Evolutionary conservation across 352 stramenopile genomes (phyloP).

Genomic region (Blastocystis sp.): DNA sequence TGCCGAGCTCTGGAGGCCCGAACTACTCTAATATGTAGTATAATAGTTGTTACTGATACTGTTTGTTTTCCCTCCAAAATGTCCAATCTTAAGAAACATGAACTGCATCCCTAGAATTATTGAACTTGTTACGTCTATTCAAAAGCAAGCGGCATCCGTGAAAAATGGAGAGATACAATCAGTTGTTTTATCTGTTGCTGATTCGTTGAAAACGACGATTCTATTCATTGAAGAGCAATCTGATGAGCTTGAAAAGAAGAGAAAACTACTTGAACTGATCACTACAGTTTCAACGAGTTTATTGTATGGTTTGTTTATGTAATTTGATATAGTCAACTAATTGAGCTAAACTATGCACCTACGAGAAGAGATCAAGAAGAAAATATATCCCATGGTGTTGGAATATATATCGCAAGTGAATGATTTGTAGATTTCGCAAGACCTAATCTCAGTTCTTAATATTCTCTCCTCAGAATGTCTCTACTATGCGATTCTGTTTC

Average conservation of each 20-base stretch:
- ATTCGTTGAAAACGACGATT: background rate
- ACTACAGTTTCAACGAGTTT: background rate
- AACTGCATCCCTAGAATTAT: background rate
- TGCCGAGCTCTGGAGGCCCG: slow-evolving; percentile 70
- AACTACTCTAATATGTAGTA: slow-evolving; percentile 51
- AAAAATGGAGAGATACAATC: background rate
- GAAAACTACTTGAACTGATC: background rate
- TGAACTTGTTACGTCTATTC: background rate
- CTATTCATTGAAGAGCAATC: background rate
- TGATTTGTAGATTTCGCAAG: background rate
- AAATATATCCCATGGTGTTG: background rate
- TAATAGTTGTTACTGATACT: background rate
- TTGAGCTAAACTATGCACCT: background rate
- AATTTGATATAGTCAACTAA: background rate
- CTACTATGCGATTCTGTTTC: background rate
- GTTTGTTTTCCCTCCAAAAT: slow-evolving; percentile 8
- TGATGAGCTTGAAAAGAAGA: background rate
- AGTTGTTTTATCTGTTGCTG: background rate
- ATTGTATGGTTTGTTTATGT: background rate
- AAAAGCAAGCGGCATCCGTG: background rate
- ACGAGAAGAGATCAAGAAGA: background rate
- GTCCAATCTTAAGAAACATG: background rate
- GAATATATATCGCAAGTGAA: too few species aligned
- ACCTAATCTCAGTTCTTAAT: background rate
- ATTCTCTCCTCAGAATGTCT: background rate